Evolutionary conservation across 345 rosid species (phyloP).

Genomic region (Balakata baccata): DNA sequence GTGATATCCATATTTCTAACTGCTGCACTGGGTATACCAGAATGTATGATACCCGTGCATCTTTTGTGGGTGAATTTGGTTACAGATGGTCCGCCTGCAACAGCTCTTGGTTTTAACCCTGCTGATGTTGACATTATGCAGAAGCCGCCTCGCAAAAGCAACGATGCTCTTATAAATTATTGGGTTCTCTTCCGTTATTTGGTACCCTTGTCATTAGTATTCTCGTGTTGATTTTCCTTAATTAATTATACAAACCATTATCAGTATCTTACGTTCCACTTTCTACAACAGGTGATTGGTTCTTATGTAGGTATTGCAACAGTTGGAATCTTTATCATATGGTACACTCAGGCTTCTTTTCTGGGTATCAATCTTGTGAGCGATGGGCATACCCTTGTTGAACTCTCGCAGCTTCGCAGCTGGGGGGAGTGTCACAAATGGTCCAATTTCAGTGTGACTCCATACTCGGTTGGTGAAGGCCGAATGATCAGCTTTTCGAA

Average conservation of each 20-base stretch:
- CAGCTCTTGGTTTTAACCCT: slow-evolving; percentile 91
- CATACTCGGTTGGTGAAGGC: slow-evolving; percentile 53
- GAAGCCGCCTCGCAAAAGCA: slow-evolving; percentile 78
- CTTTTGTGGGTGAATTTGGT: slow-evolving; percentile 96
- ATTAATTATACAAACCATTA: not conserved
- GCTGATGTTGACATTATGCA: slow-evolving; percentile 84
- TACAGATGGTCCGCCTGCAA: slow-evolving; percentile 97
- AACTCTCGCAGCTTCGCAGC: slow-evolving; percentile 62
- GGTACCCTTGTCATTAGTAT: slow-evolving; percentile 36
- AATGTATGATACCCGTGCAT: slow-evolving; percentile 91
- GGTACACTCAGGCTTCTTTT: slow-evolving; percentile 84
- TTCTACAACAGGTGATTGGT: slow-evolving; percentile 60
- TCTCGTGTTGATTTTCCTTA: not conserved
- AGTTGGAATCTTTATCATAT: slow-evolving; percentile 76
- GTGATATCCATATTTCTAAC: slow-evolving; percentile 84
- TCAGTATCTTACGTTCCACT: not conserved
- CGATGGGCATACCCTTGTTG: slow-evolving; percentile 76
- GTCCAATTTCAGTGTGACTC: slow-evolving; percentile 70
- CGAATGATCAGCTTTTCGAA: slow-evolving; percentile 47
- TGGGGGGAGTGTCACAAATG: slow-evolving; percentile 79
- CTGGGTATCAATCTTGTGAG: slow-evolving; percentile 63
- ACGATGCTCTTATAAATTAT: slow-evolving; percentile 62
- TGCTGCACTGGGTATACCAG: slow-evolving; percentile 88
- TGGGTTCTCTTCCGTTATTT: slow-evolving; percentile 81
- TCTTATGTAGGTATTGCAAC: slow-evolving; percentile 93